phyloP scores from a whole-genome alignment of 2,329 filamentous ascomycete species.

The Cladosporium oxysporum region DNA sequence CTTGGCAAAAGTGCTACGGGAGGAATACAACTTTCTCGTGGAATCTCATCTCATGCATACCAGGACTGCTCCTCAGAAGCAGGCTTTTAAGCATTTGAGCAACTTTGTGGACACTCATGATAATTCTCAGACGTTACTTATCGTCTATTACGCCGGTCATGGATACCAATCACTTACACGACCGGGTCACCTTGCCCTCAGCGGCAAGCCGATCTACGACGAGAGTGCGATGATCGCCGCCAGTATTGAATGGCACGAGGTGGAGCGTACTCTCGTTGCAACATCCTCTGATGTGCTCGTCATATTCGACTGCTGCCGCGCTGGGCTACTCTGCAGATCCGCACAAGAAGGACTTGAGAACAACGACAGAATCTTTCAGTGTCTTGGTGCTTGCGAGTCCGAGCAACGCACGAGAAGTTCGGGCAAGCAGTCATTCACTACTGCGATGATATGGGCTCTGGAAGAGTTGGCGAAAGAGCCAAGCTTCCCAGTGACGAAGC shows the following conservation, averaged over 20 bases:
- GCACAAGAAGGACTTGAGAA: background rate
- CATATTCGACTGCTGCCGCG: background rate
- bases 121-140: slow-evolving; percentile 27
- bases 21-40: background rate
- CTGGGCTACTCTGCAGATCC: background rate
- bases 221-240: background rate
- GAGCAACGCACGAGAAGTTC: background rate
- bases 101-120: slow-evolving; percentile 29
- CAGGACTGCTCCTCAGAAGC: slow-evolving; percentile 14
- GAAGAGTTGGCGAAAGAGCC: background rate
- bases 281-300: background rate
- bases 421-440: background rate
- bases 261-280: background rate
- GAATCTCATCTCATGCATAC: background rate
- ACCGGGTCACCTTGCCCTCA: background rate
- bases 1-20: background rate
- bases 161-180: slow-evolving; percentile 15
- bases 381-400: background rate
- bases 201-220: background rate
- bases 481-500: background rate
- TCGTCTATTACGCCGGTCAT: slow-evolving; percentile 38
- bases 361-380: background rate
- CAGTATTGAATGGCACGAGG: background rate
- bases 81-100: slow-evolving; percentile 26
- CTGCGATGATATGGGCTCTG: background rate